Percentiles rank a stretch among this genome's conserved stretches.
Evolutionary conservation across 106 monocot species (phyloP).

Genomic region (Dendrobium huoshanense): DNA sequence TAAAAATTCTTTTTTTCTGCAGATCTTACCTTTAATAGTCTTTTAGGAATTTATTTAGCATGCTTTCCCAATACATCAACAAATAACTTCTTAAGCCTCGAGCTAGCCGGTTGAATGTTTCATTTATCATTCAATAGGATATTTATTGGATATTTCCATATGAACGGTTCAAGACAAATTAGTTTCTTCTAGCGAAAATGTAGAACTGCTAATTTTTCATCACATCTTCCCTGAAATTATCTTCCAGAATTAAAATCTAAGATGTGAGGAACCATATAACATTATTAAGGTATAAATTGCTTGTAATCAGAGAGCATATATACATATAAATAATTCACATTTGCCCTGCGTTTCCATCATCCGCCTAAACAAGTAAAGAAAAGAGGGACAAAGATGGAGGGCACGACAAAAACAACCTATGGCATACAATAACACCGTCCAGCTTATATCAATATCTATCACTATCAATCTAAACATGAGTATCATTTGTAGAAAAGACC

Average conservation of each 20-base stretch:
- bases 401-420: neutral
- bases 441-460: neutral
- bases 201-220: neutral
- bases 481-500: conserved; percentile 2
- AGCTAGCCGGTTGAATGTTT: no score
- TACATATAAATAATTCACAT: neutral
- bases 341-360: neutral
- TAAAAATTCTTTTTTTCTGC: no score
- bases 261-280: neutral
- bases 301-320: neutral
- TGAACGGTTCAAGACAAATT: neutral
- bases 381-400: neutral
- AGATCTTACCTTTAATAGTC: no score
- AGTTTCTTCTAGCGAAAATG: neutral
- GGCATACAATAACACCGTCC: neutral
- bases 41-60: no score
- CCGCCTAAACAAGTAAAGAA: neutral
- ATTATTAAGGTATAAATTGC: neutral
- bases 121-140: no score
- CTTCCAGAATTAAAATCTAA: neutral
- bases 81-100: no score
- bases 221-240: neutral
- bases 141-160: no score
- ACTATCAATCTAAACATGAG: neutral
- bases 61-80: no score